phyloP scores from a whole-genome alignment of 306 rosid species.

The Citrullus mucosospermus region DNA sequence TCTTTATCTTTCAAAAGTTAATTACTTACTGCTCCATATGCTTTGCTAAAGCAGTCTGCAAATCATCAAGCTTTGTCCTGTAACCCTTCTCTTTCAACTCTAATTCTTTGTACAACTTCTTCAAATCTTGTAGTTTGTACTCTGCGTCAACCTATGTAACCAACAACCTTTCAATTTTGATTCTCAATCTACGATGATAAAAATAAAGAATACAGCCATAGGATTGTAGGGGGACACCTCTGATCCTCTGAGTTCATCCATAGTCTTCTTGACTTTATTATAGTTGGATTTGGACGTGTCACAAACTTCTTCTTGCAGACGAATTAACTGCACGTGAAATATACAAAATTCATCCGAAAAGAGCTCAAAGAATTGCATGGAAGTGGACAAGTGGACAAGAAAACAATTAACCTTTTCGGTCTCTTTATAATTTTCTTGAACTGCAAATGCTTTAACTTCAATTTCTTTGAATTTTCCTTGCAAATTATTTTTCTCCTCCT shows the following conservation, averaged over 20 bases:
- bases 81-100: conserved; percentile 69
- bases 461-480: conserved; percentile 53
- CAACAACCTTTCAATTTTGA: neutral
- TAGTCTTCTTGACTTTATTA: conserved; percentile 45
- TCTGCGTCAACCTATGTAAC: conserved; percentile 71
- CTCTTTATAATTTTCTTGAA: conserved; percentile 53
- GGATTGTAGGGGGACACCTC: conserved; percentile 42
- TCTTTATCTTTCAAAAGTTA: neutral
- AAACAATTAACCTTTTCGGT: conserved; percentile 52
- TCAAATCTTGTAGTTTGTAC: conserved; percentile 74
- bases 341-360: neutral
- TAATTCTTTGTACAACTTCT: conserved; percentile 58
- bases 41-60: conserved; percentile 57
- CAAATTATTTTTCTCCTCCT: conserved; percentile 51
- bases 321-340: conserved; percentile 42
- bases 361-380: neutral
- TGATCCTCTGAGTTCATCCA: conserved; percentile 68
- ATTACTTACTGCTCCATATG: conserved; percentile 81
- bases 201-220: neutral
- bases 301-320: conserved; percentile 46
- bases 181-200: neutral
- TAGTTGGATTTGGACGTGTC: conserved; percentile 59
- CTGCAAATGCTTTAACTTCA: conserved; percentile 71
- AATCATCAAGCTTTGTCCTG: conserved; percentile 59
- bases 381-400: conserved; percentile 3